Evolutionary conservation across 1,284 basidiomycete genomes (phyloP), one percentile per base, ranked within the genome.

Genomic region (Xerocomus amazonicus): DNA sequence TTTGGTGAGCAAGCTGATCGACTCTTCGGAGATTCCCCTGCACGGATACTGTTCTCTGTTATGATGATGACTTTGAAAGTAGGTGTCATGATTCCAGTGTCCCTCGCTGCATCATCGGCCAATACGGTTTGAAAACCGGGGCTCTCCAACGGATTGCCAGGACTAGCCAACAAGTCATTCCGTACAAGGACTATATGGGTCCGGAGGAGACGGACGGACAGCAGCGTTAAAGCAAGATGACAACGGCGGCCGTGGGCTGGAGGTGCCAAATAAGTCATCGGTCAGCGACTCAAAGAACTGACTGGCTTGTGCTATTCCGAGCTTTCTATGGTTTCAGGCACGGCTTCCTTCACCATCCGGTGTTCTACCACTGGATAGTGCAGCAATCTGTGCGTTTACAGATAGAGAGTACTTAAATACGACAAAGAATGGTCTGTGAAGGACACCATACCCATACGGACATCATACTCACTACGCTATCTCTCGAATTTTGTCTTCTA

Each of bases 341-440:
- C 28, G 17, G 32, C 49, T 47, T 34, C 43, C 34, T 3, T 44
- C 45, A 28, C 14, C 23, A 31, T 27, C 50, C 51, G 23, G 56
- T 45, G 39, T 55, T 42, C 35, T 29, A 36, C 36, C 35, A 37
- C 41, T 2, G 38, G 13, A 13, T 44, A 27, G 45, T 37, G 37
- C 27, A 45, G 33, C 27, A 5, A 27, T 43, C 10, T 39, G 27
- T 32, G 23, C 31, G 46, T 53, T 59, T 37, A 3, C 55, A 50
- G 55, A 46, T 38, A 16, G 39, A 39, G 13, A 31, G 19, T 16
- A 44, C 46, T 62, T 66, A 67, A 63, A 63, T 67, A 66, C 52
- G 38, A 43, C 7, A 17, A 4, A 17, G 19, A 23, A 23, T 23
- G 19, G 19, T 26, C n/a, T 10, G n/a, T 34, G 28, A 29, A 45